Conservation (phyloP, 345 rosid species). For the Pistacia vera region DNA sequence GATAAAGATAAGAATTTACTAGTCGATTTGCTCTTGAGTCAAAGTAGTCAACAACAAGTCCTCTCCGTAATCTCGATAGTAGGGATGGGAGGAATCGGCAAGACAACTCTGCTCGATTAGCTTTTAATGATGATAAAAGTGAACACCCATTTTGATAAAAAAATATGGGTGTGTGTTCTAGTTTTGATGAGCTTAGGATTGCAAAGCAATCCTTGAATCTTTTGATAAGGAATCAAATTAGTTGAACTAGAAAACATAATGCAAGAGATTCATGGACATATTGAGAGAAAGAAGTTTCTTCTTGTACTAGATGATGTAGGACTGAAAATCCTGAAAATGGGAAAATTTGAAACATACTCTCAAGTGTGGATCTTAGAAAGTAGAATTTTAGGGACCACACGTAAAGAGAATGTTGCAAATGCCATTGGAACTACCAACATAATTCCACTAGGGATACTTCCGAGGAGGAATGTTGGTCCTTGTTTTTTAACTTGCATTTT, state of each 20-base stretch:
- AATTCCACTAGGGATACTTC: too few species aligned
- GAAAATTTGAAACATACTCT: too few species aligned
- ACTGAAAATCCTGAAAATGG: too few species aligned
- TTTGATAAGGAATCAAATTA: background rate
- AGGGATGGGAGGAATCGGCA: conserved; percentile 11
- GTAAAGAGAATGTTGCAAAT: too few species aligned
- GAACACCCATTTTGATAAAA: background rate
- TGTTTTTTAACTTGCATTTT: too few species aligned
- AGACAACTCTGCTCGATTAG: background rate
- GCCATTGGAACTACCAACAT: too few species aligned
- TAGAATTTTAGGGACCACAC: too few species aligned
- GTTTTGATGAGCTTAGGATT: conserved; percentile 7
- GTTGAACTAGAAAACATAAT: background rate
- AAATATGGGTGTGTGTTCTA: conserved; percentile 9
- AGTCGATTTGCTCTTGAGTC: background rate
- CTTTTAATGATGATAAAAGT: conserved; percentile 1
- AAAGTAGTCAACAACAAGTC: background rate
- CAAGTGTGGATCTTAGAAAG: too few species aligned
- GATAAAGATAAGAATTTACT: background rate
- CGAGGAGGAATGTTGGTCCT: too few species aligned
- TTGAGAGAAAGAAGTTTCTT: too few species aligned
- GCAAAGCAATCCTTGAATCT: conserved; percentile 25
- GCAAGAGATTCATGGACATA: background rate
- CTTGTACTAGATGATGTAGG: too few species aligned
- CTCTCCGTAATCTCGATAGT: background rate